Base-by-base conservation (phyloP, 2,329 filamentous ascomycete species). In the Purpureocillium takamizusanense region DNA sequence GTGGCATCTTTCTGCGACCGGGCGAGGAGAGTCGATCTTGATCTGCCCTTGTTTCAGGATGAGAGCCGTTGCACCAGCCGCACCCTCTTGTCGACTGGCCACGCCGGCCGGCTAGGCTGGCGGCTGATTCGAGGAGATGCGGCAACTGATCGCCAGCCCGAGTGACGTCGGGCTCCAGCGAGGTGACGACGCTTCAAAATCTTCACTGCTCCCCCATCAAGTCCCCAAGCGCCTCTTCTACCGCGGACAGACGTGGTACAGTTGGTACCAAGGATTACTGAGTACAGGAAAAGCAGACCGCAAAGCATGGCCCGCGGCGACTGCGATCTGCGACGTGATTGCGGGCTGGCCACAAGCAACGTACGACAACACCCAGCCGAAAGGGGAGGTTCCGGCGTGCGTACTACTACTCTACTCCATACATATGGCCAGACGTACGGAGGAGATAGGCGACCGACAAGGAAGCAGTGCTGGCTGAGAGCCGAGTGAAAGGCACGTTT, bases 21-120 rank as follows among this genome's bases (percentile, higher is more conserved):
- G 29, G 25, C 21, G 34, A 23, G 30, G 27, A 12, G 35, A 37
- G 46, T 38, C 37, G 41, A 49, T 50, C 45, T 47, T 44, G 46
- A 50, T 50, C 44, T 51, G 40, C 46, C 36, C 39, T 40, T 44
- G 45, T 48, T 47, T 48, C 47, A 51, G 43, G 32, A 44, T 36
- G n/a, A 29, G 27, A 35, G 33, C 18, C 40, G 33, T 25, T 25
- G 21, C 21, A 10, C 21, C 21, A 25, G 21, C n/a, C n/a, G n/a
- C 21, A 25, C 10, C 25, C 28, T 33, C 36, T 38, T 40, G 18
- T 21, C 23, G 28, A 25, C 39, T 37, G 28, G 29, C 28, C 23
- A 14, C 11, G 12, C 30, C 12, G 30, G 14, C n/a, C 4, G 12
- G n/a, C n/a, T 12, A n/a, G 12, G 36, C 27, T 33, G 25, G 15